Conservation (phyloP, 495 filamentous ascomycete species). For the Cercophora sp. region DNA sequence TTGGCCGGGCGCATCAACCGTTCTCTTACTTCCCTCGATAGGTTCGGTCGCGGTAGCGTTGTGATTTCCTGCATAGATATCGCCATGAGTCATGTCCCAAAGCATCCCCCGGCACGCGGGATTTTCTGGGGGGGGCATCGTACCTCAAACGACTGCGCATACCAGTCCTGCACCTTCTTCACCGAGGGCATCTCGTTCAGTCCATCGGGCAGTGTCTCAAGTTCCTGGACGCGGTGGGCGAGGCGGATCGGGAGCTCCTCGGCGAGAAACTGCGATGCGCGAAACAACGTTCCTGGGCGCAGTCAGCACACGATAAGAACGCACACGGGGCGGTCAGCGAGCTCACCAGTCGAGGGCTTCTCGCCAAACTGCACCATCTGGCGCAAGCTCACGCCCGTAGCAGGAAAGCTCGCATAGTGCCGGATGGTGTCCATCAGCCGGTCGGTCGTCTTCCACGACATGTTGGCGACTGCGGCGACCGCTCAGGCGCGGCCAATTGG, state of each 20-base stretch:
- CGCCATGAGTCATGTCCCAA: conserved; percentile 19
- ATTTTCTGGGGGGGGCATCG: conserved; percentile 16
- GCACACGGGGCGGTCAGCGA: conserved; percentile 14
- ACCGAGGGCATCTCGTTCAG: conserved; percentile 98
- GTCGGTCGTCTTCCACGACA: conserved; percentile 87
- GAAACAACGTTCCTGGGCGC: conserved; percentile 80
- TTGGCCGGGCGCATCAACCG: conserved; percentile 71
- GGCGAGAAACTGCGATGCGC: conserved; percentile 95
- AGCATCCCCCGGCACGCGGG: too few species aligned
- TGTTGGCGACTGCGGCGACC: conserved; percentile 40
- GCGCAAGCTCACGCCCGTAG: conserved; percentile 90
- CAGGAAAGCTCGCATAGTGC: conserved; percentile 95
- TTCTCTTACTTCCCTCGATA: conserved; percentile 72
- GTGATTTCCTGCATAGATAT: conserved; percentile 72
- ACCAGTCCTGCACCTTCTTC: conserved; percentile 92
- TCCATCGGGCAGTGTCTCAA: conserved; percentile 89
- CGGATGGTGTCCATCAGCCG: conserved; percentile 97
- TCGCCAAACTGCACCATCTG: conserved; percentile 99
- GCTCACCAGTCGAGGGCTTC: conserved; percentile 72
- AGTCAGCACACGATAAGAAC: conserved; percentile 4
- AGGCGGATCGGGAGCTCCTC: conserved; percentile 97
- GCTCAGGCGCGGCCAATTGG: conserved; percentile 31
- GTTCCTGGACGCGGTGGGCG: conserved; percentile 91
- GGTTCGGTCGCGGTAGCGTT: conserved; percentile 67
- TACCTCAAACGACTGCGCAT: conserved; percentile 99